Base-by-base conservation (phyloP, 768 basidiomycete species). In the Podaxis rugospora region DNA sequence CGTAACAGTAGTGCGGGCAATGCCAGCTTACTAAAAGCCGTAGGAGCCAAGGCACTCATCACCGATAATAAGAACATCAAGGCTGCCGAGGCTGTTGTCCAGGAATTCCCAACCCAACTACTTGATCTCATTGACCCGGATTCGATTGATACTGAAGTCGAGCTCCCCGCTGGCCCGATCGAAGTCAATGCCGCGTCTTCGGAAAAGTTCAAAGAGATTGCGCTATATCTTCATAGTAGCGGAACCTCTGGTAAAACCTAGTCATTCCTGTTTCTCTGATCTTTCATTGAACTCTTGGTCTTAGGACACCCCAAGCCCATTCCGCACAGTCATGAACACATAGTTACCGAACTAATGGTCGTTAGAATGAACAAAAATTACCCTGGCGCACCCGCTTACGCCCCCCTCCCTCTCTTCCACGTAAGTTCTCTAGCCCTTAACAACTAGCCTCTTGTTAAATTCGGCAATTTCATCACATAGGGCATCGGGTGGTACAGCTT, bases 261-360 rank as follows among this genome's bases (percentile, higher is more conserved):
- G 16, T 44, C 18, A 3, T 18, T 44, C 0, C 18, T 44, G 2
- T 21, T 16, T 0, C 42, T 44, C 16, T 21, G 42, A 6, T 2
- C 16, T 16, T 9, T 44, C 7, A 49, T 9, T 21, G 18, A 49
- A 4, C 13, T 39, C 25, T 16, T 4, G 11, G 9, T 5, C 16
- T 7, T 32, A 69, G 68, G 67, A 2, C 67, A 69, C 55, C 68
- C 68, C 11, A 69, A 69, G 53, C 57, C 63, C 10, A 65, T 69
- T 36, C 61, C 67, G 4, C 55, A 51, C 5, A 55, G 35, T 6
- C 68, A 67, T 32, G 53, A 62, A 36, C 63, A 57, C 11, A 59
- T 66, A 6, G 14, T 66, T 16, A 44, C 51, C 4, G 57, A 57
- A 42, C 21, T 51, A 13, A 57, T 61, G 35, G 49, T 36, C 32